Base-by-base conservation (phyloP, 176 grass and related monocot species). In the Dactylis glomerata region DNA sequence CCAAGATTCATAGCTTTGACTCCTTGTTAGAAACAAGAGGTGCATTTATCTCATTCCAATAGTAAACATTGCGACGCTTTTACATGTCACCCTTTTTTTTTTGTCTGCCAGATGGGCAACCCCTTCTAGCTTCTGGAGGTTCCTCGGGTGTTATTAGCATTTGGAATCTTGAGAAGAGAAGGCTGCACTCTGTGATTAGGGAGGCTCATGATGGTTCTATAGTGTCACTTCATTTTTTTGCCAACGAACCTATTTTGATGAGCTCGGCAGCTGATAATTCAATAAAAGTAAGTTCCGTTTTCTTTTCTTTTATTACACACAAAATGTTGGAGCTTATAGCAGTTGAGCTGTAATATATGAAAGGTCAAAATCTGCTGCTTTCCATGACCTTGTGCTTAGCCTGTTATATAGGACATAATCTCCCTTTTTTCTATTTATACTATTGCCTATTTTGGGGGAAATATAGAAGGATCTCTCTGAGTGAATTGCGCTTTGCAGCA, bases 191-290 rank as follows among this genome's bases (percentile, higher is more conserved):
- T 85, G 89, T 98, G 16, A 94, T 98, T 79, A 90, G 93, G 80
- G 96, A 98, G 69, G 96, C 93, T 40, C 96, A 98, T 65, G 96
- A 98, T 94, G 87, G 78, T 55, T 84, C 92, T 73, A 95, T 98
- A 61, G 58, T 98, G 78, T 95, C 96, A 20, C 89, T 95, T 67
- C 91, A 98, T 87, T 95, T 90, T 84, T 95, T 98, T 67, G 89
- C 91, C 15, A 98, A 95, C 54, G 96, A 98, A 85, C 96, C 96
- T 84, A 65, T 98, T 86, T 78, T 98, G 73, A 93, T 98, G 93
- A 98, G 96, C 84, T 95, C 96, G 65, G 91, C 96, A 89, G 77
- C 89, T 85, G 96, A 98, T 84, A 98, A 98, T 93, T 98, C 96
- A 87, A 92, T 98, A 54, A 98, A 98, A 84, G 93, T 98, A 89